phyloP scores from a whole-genome alignment of 1,284 basidiomycete species.

The Porphyrellus sp. region DNA sequence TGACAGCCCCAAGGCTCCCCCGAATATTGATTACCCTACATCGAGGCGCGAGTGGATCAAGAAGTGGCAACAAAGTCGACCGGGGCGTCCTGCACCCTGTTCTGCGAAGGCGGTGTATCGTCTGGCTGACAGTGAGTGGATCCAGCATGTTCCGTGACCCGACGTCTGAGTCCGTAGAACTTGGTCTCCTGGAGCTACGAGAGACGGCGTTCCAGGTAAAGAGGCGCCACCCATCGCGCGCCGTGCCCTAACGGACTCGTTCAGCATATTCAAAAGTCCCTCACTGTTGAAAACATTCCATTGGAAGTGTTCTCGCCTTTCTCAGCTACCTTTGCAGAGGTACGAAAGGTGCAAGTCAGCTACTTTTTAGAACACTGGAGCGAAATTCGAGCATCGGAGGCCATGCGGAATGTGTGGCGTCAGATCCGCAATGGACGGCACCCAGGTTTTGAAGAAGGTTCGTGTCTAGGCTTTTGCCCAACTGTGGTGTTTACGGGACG shows the following conservation, averaged over 20 bases:
- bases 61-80: slow-evolving; percentile 58
- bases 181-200: slow-evolving; percentile 67
- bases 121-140: slow-evolving; percentile 71
- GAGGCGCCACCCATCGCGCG: background rate
- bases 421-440: slow-evolving; percentile 78
- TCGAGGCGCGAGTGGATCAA: slow-evolving; percentile 63
- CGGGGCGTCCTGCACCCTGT: slow-evolving; percentile 69
- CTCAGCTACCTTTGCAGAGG: slow-evolving; percentile 76
- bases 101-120: slow-evolving; percentile 87
- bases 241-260: slow-evolving; percentile 1
- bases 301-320: slow-evolving; percentile 87
- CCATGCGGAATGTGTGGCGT: slow-evolving; percentile 82
- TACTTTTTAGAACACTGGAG: slow-evolving; percentile 81
- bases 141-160: background rate
- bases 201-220: slow-evolving; percentile 62
- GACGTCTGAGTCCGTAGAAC: slow-evolving; percentile 42
- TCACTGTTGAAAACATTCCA: slow-evolving; percentile 78
- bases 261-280: slow-evolving; percentile 72
- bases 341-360: slow-evolving; percentile 78
- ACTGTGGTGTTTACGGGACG: background rate
- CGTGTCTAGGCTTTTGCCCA: slow-evolving; percentile 7
- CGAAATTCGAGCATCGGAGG: slow-evolving; percentile 73
- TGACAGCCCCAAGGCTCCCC: slow-evolving; percentile 19
- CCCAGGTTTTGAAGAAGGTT: slow-evolving; percentile 80
- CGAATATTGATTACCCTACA: slow-evolving; percentile 33